phyloP scores from a whole-genome alignment of 306 rosid genomes.

The Vicia faba region DNA sequence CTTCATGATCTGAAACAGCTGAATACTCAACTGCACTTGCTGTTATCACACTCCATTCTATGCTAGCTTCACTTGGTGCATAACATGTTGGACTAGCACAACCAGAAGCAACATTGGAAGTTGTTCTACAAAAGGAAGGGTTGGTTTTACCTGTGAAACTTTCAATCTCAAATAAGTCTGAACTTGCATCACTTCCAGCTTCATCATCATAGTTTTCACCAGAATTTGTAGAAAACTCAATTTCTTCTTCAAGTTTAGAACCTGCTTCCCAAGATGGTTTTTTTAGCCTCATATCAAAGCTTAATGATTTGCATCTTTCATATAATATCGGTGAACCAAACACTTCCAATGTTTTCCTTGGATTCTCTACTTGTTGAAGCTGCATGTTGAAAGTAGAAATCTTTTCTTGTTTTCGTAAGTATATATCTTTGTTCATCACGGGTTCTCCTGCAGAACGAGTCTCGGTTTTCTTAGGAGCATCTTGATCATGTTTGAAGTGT shows the following conservation, averaged over 20 bases:
- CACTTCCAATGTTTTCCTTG: conserved; percentile 68
- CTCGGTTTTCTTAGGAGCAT: conserved; percentile 35
- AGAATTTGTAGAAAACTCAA: conserved; percentile 38
- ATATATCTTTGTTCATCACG: conserved; percentile 37
- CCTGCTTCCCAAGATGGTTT: conserved; percentile 48
- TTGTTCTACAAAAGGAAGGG: conserved; percentile 46
- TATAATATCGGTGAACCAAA: conserved; percentile 67
- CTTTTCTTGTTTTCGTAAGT: conserved; percentile 40
- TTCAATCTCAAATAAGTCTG: conserved; percentile 91
- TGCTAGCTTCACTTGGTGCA: conserved; percentile 96
- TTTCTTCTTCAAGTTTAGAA: conserved; percentile 44
- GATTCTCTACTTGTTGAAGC: conserved; percentile 45
- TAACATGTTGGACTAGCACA: conserved; percentile 71
- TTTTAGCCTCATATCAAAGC: conserved; percentile 62
- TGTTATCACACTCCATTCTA: conserved; percentile 92
- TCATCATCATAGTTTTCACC: conserved; percentile 50
- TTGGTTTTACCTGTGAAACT: conserved; percentile 55
- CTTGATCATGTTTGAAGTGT: conserved; percentile 37
- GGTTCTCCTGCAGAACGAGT: conserved; percentile 21
- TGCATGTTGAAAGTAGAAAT: conserved; percentile 34
- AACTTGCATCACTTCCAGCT: conserved; percentile 85
- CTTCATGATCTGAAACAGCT: conserved; percentile 69
- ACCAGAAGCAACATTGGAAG: conserved; percentile 53
- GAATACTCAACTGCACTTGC: conserved; percentile 86
- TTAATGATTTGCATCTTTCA: conserved; percentile 51